phyloP scores from a whole-genome alignment of 176 grass and related monocot genomes.

The Aegilops tauschii region DNA sequence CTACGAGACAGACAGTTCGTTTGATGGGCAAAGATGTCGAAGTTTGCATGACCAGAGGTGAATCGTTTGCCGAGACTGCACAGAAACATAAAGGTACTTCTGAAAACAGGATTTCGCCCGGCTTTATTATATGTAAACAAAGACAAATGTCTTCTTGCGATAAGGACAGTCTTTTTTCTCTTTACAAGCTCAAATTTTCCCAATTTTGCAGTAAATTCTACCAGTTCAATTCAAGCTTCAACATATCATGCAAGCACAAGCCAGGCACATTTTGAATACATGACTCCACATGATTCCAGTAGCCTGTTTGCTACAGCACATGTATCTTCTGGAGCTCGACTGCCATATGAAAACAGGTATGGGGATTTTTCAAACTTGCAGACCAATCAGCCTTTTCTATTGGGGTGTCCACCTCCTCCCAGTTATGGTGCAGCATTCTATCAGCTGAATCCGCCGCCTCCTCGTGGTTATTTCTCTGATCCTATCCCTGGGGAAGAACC shows the following conservation, averaged over 20 bases:
- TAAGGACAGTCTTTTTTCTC: constrained; percentile 40
- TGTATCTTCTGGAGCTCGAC: constrained; percentile 32
- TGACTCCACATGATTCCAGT: constrained; percentile 3
- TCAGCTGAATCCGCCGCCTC: constrained; percentile 7
- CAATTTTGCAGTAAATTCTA: constrained; percentile 21
- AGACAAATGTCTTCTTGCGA: constrained; percentile 24
- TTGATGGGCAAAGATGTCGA: constrained; percentile 65
- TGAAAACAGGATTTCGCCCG: no score
- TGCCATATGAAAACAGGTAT: constrained; percentile 13
- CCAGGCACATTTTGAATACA: neutral
- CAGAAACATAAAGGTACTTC: constrained; percentile 13
- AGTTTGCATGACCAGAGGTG: constrained; percentile 29
- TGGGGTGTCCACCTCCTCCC: constrained; percentile 29
- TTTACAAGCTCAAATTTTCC: constrained; percentile 32
- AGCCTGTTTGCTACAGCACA: constrained; percentile 1
- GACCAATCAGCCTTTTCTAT: constrained; percentile 16
- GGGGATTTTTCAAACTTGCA: neutral
- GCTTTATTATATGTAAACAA: no score
- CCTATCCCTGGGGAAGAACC: neutral
- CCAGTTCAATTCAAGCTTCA: constrained; percentile 3
- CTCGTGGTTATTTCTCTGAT: constrained; percentile 24
- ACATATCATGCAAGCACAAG: constrained; percentile 22
- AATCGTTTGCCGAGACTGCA: constrained; percentile 10
- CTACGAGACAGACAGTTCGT: constrained; percentile 39
- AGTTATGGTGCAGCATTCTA: constrained; percentile 23